A percentile compares a stretch with the other conserved stretches of the same genome.
Conservation (phyloP, 2,329 filamentous ascomycete genomes). For the Epichloe typhina region DNA sequence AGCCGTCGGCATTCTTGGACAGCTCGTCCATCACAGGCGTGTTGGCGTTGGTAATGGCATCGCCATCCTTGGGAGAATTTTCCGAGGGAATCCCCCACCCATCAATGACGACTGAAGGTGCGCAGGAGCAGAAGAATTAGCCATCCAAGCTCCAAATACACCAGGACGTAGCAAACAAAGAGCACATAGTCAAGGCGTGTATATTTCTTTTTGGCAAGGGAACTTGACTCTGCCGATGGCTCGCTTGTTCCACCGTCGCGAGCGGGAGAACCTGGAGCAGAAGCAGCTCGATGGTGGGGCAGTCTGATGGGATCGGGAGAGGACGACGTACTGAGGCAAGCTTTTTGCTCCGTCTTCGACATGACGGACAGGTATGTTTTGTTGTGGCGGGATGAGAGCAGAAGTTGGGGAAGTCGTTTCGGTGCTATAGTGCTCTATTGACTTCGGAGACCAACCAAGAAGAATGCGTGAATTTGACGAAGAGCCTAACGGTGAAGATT, state of each 20-base stretch:
- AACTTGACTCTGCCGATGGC: slow-evolving; percentile 1
- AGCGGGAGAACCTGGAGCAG: slow-evolving; percentile 4
- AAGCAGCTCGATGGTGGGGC: slow-evolving; percentile 9
- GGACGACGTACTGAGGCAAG: slow-evolving; percentile 46
- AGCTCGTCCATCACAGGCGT: slow-evolving; percentile 94
- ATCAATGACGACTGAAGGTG: slow-evolving; percentile 79
- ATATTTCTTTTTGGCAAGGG: background rate
- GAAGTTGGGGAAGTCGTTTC: background rate
- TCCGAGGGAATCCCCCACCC: slow-evolving; percentile 87
- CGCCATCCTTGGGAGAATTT: slow-evolving; percentile 72
- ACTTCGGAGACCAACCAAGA: background rate
- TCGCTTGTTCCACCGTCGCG: slow-evolving; percentile 5
- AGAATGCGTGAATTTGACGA: slow-evolving; percentile 5
- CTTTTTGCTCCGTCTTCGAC: slow-evolving; percentile 45
- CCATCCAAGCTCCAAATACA: slow-evolving; percentile 45
- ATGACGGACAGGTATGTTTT: slow-evolving; percentile 21
- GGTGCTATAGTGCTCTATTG: slow-evolving; percentile 1
- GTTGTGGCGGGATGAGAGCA: background rate
- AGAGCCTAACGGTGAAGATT: background rate
- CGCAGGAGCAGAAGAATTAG: slow-evolving; percentile 43
- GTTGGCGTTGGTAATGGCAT: slow-evolving; percentile 87
- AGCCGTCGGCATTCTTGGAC: slow-evolving; percentile 69
- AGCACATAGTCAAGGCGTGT: slow-evolving; percentile 26
- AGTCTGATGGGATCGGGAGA: slow-evolving; percentile 16
- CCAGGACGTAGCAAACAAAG: slow-evolving; percentile 35